Evolutionary conservation across 2,329 filamentous ascomycete species (phyloP).

Genomic region (Colletotrichum coccodes): DNA sequence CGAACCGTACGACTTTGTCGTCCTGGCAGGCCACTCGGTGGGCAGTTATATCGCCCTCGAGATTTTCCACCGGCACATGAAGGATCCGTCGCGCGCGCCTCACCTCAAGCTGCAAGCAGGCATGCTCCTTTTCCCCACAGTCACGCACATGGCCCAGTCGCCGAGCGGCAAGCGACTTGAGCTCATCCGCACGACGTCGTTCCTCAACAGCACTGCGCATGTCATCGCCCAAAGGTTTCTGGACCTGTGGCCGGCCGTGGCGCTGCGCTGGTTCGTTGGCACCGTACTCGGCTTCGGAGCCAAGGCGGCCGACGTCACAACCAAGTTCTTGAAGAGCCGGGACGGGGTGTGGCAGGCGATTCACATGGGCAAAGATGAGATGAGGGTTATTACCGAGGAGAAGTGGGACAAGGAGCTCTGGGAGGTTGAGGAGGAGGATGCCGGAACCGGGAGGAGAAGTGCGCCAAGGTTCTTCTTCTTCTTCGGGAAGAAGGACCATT

Average conservation of each 20-base stretch:
- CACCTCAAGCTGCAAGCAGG: constrained; percentile 59
- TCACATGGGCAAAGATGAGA: constrained; percentile 68
- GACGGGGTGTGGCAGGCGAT: constrained; percentile 70
- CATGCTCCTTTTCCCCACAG: constrained; percentile 78
- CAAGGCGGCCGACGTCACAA: constrained; percentile 60
- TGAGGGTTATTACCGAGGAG: constrained; percentile 67
- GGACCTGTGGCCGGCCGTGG: constrained; percentile 48
- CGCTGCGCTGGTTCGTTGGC: constrained; percentile 55
- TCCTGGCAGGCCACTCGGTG: constrained; percentile 80
- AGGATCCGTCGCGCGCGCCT: constrained; percentile 44
- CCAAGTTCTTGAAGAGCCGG: constrained; percentile 63
- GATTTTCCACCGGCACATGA: constrained; percentile 67
- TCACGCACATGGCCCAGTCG: constrained; percentile 75
- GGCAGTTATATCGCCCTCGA: constrained; percentile 79
- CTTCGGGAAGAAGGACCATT: constrained; percentile 69
- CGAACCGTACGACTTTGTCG: constrained; percentile 63
- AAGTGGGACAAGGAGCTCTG: constrained; percentile 69
- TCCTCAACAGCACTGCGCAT: constrained; percentile 54
- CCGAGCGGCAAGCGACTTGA: constrained; percentile 65
- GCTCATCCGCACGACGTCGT: constrained; percentile 51
- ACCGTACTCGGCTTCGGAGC: constrained; percentile 58
- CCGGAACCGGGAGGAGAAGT: constrained; percentile 8
- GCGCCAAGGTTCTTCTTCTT: constrained; percentile 67
- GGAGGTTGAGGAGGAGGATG: constrained; percentile 48
- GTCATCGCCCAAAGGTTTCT: constrained; percentile 53